phyloP scores from a whole-genome alignment of 2,329 filamentous ascomycete species.

The Aspergillus unguis region DNA sequence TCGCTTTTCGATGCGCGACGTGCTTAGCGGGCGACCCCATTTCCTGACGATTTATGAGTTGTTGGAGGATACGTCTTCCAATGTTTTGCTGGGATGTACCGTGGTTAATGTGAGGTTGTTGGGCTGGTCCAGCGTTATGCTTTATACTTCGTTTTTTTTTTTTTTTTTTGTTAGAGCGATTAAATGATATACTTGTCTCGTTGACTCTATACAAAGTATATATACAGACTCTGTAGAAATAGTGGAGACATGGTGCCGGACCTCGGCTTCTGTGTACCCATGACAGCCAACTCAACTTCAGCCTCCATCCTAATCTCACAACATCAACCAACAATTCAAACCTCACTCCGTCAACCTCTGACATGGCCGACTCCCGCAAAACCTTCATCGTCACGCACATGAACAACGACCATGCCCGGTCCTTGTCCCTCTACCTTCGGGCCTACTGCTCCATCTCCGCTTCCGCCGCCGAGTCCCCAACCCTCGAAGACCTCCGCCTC shows the following conservation, averaged over 20 bases:
- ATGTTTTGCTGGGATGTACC: neutral
- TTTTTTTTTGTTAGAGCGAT: too few relatives aligned
- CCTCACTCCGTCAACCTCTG: neutral
- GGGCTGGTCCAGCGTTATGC: neutral
- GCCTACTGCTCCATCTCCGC: slow-evolving; percentile 62
- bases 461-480: slow-evolving; percentile 54
- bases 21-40: neutral
- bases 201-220: too few relatives aligned
- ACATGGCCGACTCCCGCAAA: slow-evolving; percentile 40
- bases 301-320: neutral
- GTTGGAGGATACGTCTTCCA: neutral
- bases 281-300: neutral
- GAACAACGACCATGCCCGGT: slow-evolving; percentile 76
- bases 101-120: neutral
- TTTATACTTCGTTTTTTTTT: too few relatives aligned
- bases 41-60: slow-evolving; percentile 4
- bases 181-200: too few relatives aligned
- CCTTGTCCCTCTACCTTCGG: slow-evolving; percentile 73
- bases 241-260: too few relatives aligned
- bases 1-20: neutral
- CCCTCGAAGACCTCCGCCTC: slow-evolving; percentile 64
- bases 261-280: too few relatives aligned
- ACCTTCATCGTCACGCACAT: slow-evolving; percentile 73
- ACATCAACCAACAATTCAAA: neutral
- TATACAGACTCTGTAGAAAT: too few relatives aligned